Evolutionary conservation across 352 stramenopile genomes (phyloP).

Genomic region (Phytophthora hybrid): DNA sequence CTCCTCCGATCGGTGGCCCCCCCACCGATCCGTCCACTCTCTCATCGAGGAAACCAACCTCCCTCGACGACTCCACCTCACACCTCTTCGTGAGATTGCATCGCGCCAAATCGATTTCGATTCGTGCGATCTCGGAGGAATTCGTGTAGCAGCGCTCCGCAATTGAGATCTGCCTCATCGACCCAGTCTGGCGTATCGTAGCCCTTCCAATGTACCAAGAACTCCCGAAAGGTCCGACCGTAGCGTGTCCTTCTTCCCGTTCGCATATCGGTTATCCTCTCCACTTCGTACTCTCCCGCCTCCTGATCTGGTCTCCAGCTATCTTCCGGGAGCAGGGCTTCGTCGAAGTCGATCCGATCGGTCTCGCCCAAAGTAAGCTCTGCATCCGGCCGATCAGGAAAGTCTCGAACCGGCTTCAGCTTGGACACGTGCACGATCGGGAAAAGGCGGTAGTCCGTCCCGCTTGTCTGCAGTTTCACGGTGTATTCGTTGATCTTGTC

Average conservation of each 20-base stretch:
- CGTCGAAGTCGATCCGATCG: slow-evolving; percentile 9
- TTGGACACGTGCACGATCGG: not conserved
- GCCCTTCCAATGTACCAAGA: not conserved
- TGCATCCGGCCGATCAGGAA: not conserved
- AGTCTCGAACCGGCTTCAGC: not conserved
- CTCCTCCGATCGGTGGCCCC: no score
- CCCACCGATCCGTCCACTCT: no score
- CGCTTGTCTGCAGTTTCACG: not conserved
- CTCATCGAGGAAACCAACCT: no score
- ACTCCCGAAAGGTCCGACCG: not conserved
- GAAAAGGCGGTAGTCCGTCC: not conserved
- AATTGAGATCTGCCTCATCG: no score
- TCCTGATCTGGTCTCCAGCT: not conserved
- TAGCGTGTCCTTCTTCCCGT: not conserved
- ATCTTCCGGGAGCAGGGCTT: not conserved
- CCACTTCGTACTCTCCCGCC: not conserved
- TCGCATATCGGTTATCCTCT: not conserved
- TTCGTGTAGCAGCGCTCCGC: no score
- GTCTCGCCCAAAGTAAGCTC: not conserved
- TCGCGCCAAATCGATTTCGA: no score
- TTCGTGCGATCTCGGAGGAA: no score
- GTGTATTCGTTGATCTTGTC: not conserved
- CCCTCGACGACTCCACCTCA: no score
- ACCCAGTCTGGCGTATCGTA: no score
- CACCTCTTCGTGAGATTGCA: no score